Conservation (phyloP, 179 eudicot genomes). For the Beta corolliflora region DNA sequence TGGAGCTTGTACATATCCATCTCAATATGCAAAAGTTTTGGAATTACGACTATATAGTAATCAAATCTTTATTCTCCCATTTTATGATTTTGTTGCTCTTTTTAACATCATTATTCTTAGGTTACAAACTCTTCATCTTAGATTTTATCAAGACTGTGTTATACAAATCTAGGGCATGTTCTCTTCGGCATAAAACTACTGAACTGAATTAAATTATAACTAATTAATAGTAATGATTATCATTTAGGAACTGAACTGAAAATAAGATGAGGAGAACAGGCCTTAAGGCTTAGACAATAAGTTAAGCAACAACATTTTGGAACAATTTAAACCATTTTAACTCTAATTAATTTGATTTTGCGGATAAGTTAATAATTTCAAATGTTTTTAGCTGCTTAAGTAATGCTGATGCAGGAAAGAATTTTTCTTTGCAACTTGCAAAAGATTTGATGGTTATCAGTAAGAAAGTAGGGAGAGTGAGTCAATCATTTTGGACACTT, state of each 20-base stretch:
- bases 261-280: no score
- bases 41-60: background rate
- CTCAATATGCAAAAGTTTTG: constrained; percentile 9
- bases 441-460: background rate
- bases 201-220: no score
- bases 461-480: background rate
- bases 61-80: constrained; percentile 4
- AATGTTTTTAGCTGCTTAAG: background rate
- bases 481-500: background rate
- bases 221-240: no score
- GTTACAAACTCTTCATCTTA: background rate
- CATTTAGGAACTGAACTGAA: no score
- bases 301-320: no score
- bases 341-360: background rate
- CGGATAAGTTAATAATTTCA: background rate
- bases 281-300: no score
- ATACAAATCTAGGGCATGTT: no score
- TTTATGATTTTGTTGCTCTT: background rate
- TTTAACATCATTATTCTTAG: background rate
- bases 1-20: constrained; percentile 15
- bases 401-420: background rate
- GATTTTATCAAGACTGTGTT: no score
- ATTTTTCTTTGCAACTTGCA: background rate
- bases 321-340: no score
- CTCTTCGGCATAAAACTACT: no score